Conservation (phyloP, 2,329 filamentous ascomycete species). For the Albifimbria verrucaria region DNA sequence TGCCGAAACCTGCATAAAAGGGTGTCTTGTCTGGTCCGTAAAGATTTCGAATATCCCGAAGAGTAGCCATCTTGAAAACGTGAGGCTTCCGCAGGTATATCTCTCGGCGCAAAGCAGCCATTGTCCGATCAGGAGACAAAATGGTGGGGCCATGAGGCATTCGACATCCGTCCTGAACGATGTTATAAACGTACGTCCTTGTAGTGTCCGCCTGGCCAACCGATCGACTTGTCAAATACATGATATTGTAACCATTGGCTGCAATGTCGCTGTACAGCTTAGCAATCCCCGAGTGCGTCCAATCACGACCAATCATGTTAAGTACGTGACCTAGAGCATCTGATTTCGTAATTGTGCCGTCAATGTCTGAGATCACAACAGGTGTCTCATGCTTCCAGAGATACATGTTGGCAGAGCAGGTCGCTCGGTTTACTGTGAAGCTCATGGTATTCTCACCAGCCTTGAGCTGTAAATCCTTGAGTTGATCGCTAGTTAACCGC, state of each 20-base stretch:
- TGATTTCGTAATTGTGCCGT: constrained; percentile 97
- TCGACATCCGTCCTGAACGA: constrained; percentile 81
- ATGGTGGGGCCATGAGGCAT: constrained; percentile 91
- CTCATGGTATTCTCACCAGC: constrained; percentile 89
- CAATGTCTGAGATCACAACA: constrained; percentile 97
- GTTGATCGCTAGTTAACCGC: constrained; percentile 88
- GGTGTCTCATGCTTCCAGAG: constrained; percentile 89
- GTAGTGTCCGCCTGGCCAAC: constrained; percentile 93
- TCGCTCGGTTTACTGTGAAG: constrained; percentile 94
- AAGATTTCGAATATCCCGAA: constrained; percentile 87
- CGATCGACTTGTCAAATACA: constrained; percentile 92
- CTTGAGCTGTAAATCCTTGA: constrained; percentile 80
- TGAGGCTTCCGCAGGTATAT: constrained; percentile 95
- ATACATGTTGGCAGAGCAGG: constrained; percentile 89
- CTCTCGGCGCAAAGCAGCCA: constrained; percentile 87
- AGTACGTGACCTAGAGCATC: constrained; percentile 91
- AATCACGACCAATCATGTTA: constrained; percentile 95
- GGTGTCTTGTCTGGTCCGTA: constrained; percentile 76
- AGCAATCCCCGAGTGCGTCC: constrained; percentile 94
- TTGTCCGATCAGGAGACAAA: constrained; percentile 89
- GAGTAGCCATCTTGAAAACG: constrained; percentile 98
- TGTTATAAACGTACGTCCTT: constrained; percentile 82
- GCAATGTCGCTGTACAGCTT: constrained; percentile 96
- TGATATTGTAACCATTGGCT: constrained; percentile 96
- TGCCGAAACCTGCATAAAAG: constrained; percentile 97